Percentiles rank a stretch among this genome's conserved stretches.
phyloP scores from a whole-genome alignment of 2,329 filamentous ascomycete genomes.

The Pyrenochaeta sp. region DNA sequence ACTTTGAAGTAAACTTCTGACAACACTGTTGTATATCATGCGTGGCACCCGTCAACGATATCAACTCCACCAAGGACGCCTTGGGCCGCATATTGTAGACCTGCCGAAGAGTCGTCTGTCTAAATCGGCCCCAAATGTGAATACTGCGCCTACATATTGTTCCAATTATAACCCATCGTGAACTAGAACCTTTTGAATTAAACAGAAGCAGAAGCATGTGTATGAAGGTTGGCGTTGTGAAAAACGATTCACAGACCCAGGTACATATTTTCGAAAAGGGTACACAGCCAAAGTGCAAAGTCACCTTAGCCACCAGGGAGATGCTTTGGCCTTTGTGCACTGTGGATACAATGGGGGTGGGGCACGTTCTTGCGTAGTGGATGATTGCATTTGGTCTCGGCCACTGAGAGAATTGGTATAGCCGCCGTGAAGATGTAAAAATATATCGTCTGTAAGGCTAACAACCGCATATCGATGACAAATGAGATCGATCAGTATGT shows the following conservation, averaged over 20 bases:
- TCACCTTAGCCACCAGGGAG: not conserved
- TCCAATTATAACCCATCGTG: not conserved
- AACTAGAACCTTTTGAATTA: not conserved
- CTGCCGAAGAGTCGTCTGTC: constrained; percentile 7
- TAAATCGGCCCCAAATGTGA: constrained; percentile 5
- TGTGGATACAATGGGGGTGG: constrained; percentile 7
- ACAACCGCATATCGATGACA: constrained; percentile 11
- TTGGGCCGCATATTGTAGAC: constrained; percentile 18
- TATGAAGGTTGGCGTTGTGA: too few relatives aligned
- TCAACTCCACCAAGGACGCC: constrained; percentile 15
- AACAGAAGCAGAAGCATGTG: not conserved
- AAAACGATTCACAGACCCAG: too few relatives aligned
- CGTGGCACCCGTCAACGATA: constrained; percentile 16
- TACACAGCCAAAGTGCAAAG: not conserved
- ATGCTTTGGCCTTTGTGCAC: not conserved
- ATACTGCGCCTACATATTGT: not conserved
- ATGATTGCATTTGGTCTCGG: constrained; percentile 2
- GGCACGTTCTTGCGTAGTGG: constrained; percentile 10
- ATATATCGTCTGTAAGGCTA: constrained; percentile 3
- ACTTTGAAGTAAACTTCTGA: constrained; percentile 23
- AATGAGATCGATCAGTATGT: not conserved
- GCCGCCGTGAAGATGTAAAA: constrained; percentile 19
- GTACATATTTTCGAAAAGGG: too few relatives aligned
- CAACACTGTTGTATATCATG: constrained; percentile 17
- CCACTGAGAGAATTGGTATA: constrained; percentile 22